Conservation (phyloP, 2,329 filamentous ascomycete genomes). For the Fusarium sp. region DNA sequence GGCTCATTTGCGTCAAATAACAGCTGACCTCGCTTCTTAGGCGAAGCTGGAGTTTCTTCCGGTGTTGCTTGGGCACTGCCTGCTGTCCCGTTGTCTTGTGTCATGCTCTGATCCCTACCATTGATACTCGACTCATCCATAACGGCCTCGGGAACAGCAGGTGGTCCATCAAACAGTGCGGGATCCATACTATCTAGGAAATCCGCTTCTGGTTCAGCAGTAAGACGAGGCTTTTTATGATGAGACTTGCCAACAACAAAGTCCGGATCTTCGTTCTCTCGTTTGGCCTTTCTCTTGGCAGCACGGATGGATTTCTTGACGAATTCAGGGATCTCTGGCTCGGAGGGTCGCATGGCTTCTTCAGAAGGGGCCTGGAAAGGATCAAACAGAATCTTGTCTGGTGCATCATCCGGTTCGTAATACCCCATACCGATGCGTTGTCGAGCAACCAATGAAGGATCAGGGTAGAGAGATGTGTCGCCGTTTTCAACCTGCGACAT, state of each 20-base stretch:
- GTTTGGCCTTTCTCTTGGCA: constrained; percentile 63
- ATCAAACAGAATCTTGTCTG: constrained; percentile 69
- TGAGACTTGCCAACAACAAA: constrained; percentile 59
- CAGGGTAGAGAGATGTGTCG: constrained; percentile 58
- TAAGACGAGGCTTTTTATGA: constrained; percentile 54
- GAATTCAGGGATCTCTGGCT: constrained; percentile 63
- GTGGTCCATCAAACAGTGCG: constrained; percentile 56
- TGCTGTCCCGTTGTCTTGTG: constrained; percentile 13
- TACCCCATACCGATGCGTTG: constrained; percentile 69
- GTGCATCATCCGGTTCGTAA: constrained; percentile 68
- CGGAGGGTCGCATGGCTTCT: constrained; percentile 55
- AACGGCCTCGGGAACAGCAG: constrained; percentile 30
- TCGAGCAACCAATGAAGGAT: constrained; percentile 59
- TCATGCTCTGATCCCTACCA: constrained; percentile 32
- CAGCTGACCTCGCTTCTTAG: constrained; percentile 37
- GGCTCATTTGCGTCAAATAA: constrained; percentile 60
- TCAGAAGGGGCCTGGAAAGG: constrained; percentile 65
- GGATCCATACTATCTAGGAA: constrained; percentile 62
- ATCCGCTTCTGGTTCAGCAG: constrained; percentile 46
- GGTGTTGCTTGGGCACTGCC: constrained; percentile 22
- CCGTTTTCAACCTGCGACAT: constrained; percentile 45
- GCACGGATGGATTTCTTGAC: constrained; percentile 65
- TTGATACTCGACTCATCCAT: constrained; percentile 34
- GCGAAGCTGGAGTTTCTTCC: constrained; percentile 15
- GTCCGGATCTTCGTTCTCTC: constrained; percentile 66